phyloP scores from a whole-genome alignment of 2,329 filamentous ascomycete species.

The Aspergillus texensis region DNA sequence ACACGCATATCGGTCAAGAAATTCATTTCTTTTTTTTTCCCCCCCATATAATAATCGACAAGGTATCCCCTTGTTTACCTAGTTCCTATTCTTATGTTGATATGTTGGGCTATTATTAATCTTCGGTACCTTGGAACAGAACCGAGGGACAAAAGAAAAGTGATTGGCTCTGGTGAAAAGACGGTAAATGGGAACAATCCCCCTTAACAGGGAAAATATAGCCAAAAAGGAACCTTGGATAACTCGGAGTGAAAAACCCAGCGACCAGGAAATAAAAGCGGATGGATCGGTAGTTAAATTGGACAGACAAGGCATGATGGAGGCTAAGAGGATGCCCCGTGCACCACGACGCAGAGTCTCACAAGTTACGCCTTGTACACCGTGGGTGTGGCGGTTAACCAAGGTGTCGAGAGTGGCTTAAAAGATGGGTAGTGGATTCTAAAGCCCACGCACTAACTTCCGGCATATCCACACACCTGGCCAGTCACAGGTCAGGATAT shows the following conservation, averaged over 20 bases:
- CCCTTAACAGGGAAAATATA: neutral
- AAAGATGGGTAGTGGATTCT: neutral
- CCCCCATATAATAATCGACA: too few relatives aligned
- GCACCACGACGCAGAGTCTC: neutral
- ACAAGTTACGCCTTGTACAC: neutral
- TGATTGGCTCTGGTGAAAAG: neutral
- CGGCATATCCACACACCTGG: neutral
- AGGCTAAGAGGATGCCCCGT: slow-evolving; percentile 3
- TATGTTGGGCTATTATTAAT: neutral
- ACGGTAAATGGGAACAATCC: neutral
- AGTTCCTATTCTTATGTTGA: neutral
- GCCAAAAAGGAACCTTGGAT: neutral
- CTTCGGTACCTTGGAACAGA: neutral
- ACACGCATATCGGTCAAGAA: neutral
- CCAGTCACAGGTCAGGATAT: neutral
- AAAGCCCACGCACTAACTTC: slow-evolving; percentile 1
- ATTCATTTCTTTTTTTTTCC: neutral
- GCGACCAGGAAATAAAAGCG: neutral
- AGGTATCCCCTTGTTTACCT: neutral
- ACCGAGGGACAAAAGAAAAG: neutral
- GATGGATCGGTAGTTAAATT: neutral
- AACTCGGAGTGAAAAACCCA: neutral
- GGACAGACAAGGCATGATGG: neutral
- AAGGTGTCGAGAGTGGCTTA: neutral
- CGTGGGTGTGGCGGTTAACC: neutral